Evolutionary conservation across 2,329 filamentous ascomycete genomes (phyloP).

Genomic region (Fusarium albidum): DNA sequence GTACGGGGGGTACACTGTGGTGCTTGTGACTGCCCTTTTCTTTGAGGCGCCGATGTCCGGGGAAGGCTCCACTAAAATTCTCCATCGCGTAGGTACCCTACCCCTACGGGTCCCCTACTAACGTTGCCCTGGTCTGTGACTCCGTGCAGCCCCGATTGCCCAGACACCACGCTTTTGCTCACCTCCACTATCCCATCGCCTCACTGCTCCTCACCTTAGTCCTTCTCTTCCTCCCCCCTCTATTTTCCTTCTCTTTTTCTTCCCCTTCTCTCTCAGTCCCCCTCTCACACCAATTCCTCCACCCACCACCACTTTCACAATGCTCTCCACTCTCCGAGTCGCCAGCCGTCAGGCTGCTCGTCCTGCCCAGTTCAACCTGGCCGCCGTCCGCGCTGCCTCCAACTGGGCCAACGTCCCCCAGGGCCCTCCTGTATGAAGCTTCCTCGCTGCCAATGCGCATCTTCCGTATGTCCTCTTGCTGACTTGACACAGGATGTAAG

Average conservation of each 20-base stretch:
- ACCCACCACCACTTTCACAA: constrained; percentile 45
- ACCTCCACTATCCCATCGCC: constrained; percentile 38
- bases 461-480: constrained; percentile 24
- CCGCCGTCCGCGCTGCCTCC: constrained; percentile 67
- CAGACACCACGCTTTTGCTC: constrained; percentile 36
- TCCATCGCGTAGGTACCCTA: constrained; percentile 14
- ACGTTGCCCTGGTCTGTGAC: constrained; percentile 10
- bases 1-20: no score
- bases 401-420: constrained; percentile 92
- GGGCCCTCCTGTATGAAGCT: constrained; percentile 83
- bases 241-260: constrained; percentile 21
- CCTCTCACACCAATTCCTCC: constrained; percentile 18
- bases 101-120: no score
- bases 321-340: constrained; percentile 65
- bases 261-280: constrained; percentile 25
- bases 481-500: constrained; percentile 49
- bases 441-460: constrained; percentile 23
- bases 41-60: constrained; percentile 40
- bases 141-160: constrained; percentile 40
- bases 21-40: constrained; percentile 22
- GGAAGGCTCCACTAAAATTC: constrained; percentile 38
- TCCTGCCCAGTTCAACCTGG: constrained; percentile 48
- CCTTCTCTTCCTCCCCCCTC: constrained; percentile 17
- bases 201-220: constrained; percentile 20
- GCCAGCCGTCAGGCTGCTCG: constrained; percentile 59